Base-by-base conservation (phyloP, 2,329 filamentous ascomycete species). In the Arthrobotrys iridis region DNA sequence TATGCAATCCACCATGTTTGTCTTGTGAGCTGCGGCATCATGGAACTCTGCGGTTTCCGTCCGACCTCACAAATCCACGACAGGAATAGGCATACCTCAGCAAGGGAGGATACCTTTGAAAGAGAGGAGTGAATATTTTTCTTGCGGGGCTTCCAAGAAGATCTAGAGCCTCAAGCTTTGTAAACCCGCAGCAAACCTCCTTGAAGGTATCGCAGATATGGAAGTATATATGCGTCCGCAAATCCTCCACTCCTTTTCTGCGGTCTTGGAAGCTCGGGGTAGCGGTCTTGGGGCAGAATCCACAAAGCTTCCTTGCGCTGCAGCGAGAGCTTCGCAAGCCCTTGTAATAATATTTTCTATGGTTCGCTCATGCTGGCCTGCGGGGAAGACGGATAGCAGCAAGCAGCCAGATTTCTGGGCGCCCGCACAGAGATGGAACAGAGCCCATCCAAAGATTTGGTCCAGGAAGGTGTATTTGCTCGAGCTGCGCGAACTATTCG, bases 111-210 rank as follows among this genome's bases (percentile, higher is more conserved):
- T 40, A 35, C 18, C 30, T 60, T 58, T 43, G 30, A 70, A 70
- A 62, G 65, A 70, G 65, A 55, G 65, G 43, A 70, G 65, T 48
- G 55, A 60, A 35, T 70, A 60, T 70, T 62, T 52, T 43, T 43
- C 15, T 13, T 37, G 48, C 33, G 58, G 7, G 28, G 28, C 40
- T 58, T 22, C 40, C 40, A 41, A 35, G 52, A 11, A 30, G 22
- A 15, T 35, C 41, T 40, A 41, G 37, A 68, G 64, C 52, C 52
- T 50, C 26, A 45, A 64, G 30, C 33, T 50, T 28, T 43, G 37
- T 48, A 52, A 22, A 35, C 24, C 62, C 26, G 24, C 46, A n/a
- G 37, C 35, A 30, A 28, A 5, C n/a, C 43, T 22, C 48, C 48
- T 55, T 35, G 48, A 35, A 26, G 15, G 45, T 48, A 62, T 68